These are phyloP conservation scores for Kitagawia praeruptora DNA, from an alignment of 129 eudicot species.

Conservation along the genomic window DNA sequence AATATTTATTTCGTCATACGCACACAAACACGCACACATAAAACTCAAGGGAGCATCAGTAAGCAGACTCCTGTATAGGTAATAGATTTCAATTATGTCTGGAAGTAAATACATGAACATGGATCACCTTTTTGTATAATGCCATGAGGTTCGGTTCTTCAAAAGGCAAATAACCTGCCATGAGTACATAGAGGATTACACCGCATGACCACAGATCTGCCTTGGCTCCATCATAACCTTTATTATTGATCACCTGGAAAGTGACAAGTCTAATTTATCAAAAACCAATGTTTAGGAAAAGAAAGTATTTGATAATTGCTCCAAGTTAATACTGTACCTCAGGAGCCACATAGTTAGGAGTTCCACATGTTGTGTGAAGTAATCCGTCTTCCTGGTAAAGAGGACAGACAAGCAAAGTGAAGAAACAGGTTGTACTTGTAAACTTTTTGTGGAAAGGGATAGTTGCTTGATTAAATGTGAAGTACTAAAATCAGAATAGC, in stretches of 20 bases:
- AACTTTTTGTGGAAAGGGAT: background rate
- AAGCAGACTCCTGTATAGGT: conserved; percentile 4
- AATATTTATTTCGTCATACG: background rate
- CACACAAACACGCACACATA: background rate
- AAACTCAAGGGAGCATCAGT: background rate
- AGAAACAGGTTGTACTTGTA: background rate
- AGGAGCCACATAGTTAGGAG: conserved; percentile 99
- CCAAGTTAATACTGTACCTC: conserved; percentile 47
- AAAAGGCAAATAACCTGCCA: conserved; percentile 94
- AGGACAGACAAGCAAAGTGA: background rate
- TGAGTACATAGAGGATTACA: conserved; percentile 93
- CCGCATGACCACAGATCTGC: conserved; percentile 99
- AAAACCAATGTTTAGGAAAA: background rate
- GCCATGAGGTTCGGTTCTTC: conserved; percentile 89
- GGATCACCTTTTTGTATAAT: conserved; percentile 81
- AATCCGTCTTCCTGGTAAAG: conserved; percentile 83
- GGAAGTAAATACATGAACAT: background rate
- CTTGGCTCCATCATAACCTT: conserved; percentile 99
- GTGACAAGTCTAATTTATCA: background rate
- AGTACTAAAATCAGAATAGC: background rate
- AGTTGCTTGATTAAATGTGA: background rate
- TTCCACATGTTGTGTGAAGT: conserved; percentile 96
- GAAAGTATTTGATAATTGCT: background rate
- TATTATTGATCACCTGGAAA: conserved; percentile 76
- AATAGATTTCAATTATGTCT: background rate